These are phyloP conservation scores for Alternaria panax DNA, from an alignment of 2,329 filamentous ascomycete genomes.

Conservation along the genomic window DNA sequence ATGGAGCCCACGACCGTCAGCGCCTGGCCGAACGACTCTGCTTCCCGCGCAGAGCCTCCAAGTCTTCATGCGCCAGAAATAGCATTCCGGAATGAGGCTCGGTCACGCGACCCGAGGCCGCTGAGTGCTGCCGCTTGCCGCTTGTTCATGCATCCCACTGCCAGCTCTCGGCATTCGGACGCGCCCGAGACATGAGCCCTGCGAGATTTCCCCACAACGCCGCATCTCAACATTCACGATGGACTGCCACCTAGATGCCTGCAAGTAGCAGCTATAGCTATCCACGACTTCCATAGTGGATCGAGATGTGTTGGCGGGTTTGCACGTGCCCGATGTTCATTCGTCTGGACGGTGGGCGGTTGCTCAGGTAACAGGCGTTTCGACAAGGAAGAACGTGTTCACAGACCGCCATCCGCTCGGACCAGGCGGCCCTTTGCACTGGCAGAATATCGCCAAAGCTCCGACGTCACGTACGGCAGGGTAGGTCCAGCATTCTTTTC, in stretches of 20 bases:
- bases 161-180: not conserved
- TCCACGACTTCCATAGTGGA: slow-evolving; percentile 4
- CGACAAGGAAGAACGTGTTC: slow-evolving; percentile 29
- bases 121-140: slow-evolving; percentile 2
- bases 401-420: slow-evolving; percentile 31
- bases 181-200: not conserved
- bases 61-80: slow-evolving; percentile 16
- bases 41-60: slow-evolving; percentile 13
- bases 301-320: slow-evolving; percentile 8
- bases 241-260: not conserved
- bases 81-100: slow-evolving; percentile 1
- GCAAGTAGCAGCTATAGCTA: not conserved
- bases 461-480: slow-evolving; percentile 39
- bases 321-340: slow-evolving; percentile 26
- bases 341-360: slow-evolving; percentile 22
- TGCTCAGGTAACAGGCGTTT: slow-evolving; percentile 30
- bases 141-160: not conserved
- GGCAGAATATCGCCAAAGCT: slow-evolving; percentile 25
- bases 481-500: slow-evolving; percentile 44
- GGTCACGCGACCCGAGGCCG: slow-evolving; percentile 4
- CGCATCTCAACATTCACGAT: not conserved
- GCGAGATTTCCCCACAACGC: not conserved
- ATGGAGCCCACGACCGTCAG: slow-evolving; percentile 14
- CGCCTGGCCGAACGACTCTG: slow-evolving; percentile 31
- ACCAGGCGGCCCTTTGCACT: slow-evolving; percentile 24